Base-by-base conservation (phyloP, 2,329 filamentous ascomycete species). In the Aspergillus clavatus region DNA sequence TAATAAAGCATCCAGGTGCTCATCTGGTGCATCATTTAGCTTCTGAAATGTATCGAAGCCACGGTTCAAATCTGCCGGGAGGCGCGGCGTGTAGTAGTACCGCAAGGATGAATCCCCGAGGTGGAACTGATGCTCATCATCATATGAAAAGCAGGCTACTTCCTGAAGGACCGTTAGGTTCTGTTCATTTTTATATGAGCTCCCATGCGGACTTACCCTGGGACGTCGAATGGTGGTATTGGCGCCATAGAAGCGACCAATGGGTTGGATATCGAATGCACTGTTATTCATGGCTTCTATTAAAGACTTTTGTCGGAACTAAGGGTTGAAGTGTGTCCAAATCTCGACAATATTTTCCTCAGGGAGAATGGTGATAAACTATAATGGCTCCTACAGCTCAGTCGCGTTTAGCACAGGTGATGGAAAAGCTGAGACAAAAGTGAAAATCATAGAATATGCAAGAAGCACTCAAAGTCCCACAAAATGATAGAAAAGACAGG, bases 141-240 rank as follows among this genome's bases (percentile, higher is more conserved):
- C 88, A 68, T 93, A 97, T 7, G 91, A 97, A 70, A 97, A 98
- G 69, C 79, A 89, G 3, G 91, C 80, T 53, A 98, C 87, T 73
- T 98, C 93, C 84, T 91, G 46, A 12, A 7, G n/a, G n/a, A 31
- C 14, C 24, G 39, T 52, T 50, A 55, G 41, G 22, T 43, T 22
- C 33, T 29, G 16, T 33, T 35, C 10, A 14, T 22, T 5, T 31
- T 38, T 22, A 41, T 33, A 22, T 16, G 36, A 8, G 28, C 40
- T 38, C 19, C 16, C 7, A 26, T 40, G 27, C 41, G 14, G 31
- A 53, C 69, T 58, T 68, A 86, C 86, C 72, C 80, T 87, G 16
- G 88, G 88, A 54, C 87, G 76, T 61, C 84, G 83, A 49, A 94
- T 84, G 3, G 84, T 77, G 48, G 86, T 80, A 60, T 81, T 84